These are phyloP conservation scores for Fomitopsis serialis DNA, from an alignment of 768 basidiomycete species.

Conservation along the genomic window DNA sequence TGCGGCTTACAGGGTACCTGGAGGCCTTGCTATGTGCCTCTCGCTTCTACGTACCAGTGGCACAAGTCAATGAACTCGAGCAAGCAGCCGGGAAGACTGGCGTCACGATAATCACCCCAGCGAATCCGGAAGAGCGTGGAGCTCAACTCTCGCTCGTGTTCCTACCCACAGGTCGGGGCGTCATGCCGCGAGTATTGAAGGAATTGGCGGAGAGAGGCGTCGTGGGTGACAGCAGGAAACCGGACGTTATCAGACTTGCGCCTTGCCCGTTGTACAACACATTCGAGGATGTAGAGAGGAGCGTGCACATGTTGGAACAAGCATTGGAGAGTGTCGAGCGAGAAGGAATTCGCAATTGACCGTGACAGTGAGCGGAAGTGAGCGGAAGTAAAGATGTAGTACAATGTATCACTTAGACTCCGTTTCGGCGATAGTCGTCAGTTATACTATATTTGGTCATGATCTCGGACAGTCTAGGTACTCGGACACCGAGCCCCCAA, in stretches of 20 bases:
- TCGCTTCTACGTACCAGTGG: slow-evolving; percentile 52
- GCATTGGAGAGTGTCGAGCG: slow-evolving; percentile 35
- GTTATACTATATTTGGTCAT: no score
- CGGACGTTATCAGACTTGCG: slow-evolving; percentile 87
- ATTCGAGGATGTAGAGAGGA: slow-evolving; percentile 68
- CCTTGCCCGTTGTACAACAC: slow-evolving; percentile 88
- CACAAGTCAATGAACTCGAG: slow-evolving; percentile 8
- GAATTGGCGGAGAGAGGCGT: slow-evolving; percentile 66
- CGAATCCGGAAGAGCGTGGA: slow-evolving; percentile 60
- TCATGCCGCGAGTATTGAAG: slow-evolving; percentile 70
- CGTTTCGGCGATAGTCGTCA: no score
- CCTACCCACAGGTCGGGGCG: slow-evolving; percentile 48
- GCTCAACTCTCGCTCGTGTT: slow-evolving; percentile 87
- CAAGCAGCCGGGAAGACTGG: slow-evolving; percentile 24
- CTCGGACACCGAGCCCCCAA: no score
- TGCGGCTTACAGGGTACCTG: slow-evolving; percentile 65
- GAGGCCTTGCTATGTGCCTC: slow-evolving; percentile 59
- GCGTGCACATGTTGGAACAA: slow-evolving; percentile 59
- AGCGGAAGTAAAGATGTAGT: background rate
- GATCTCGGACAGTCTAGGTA: no score
- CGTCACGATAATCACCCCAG: slow-evolving; percentile 94
- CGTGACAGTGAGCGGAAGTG: background rate
- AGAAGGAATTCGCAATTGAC: slow-evolving; percentile 3
- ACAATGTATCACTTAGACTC: no score
- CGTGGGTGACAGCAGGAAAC: slow-evolving; percentile 86